A percentile compares a stretch with the other conserved stretches of the same genome.
phyloP scores from a whole-genome alignment of 768 basidiomycete genomes.

The Paxillus rubicundulus region DNA sequence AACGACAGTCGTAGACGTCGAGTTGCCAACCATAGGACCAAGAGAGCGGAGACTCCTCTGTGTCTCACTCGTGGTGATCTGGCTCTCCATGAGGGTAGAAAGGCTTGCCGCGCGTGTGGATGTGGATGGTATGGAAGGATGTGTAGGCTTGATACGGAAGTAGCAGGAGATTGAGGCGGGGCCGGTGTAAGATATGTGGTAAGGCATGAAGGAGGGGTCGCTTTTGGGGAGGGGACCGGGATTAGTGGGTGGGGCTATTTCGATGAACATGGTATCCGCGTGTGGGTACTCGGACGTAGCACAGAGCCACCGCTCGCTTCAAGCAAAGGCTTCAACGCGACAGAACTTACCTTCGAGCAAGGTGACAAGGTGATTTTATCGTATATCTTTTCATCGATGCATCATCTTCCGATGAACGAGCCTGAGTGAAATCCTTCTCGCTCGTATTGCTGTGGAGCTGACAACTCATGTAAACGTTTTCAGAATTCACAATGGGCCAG shows the following conservation, averaged over 20 bases:
- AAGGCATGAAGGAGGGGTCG: slow-evolving; percentile 77
- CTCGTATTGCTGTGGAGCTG: too few relatives aligned
- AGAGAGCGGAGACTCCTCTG: not conserved
- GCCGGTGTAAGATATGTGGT: slow-evolving; percentile 69
- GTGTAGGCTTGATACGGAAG: slow-evolving; percentile 52
- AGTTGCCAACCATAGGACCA: not conserved
- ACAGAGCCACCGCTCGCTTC: too few relatives aligned
- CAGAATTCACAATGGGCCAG: too few relatives aligned
- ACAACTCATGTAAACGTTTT: too few relatives aligned
- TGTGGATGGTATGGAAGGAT: slow-evolving; percentile 8
- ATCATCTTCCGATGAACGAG: too few relatives aligned
- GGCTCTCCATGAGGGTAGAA: slow-evolving; percentile 10
- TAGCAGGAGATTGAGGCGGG: slow-evolving; percentile 73
- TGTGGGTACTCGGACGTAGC: too few relatives aligned
- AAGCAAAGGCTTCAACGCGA: too few relatives aligned
- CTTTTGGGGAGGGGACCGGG: slow-evolving; percentile 34
- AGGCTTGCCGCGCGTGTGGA: slow-evolving; percentile 12
- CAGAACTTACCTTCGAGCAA: too few relatives aligned
- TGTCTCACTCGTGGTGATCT: slow-evolving; percentile 7
- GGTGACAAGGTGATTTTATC: too few relatives aligned
- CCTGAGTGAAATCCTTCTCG: too few relatives aligned
- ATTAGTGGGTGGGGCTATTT: slow-evolving; percentile 17
- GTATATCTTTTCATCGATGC: too few relatives aligned
- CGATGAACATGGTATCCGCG: slow-evolving; percentile 13
- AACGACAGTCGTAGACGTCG: slow-evolving; percentile 8